These are phyloP conservation scores for Neurospora tetrasperma DNA, from an alignment of 495 filamentous ascomycete species.

Conservation along the genomic window DNA sequence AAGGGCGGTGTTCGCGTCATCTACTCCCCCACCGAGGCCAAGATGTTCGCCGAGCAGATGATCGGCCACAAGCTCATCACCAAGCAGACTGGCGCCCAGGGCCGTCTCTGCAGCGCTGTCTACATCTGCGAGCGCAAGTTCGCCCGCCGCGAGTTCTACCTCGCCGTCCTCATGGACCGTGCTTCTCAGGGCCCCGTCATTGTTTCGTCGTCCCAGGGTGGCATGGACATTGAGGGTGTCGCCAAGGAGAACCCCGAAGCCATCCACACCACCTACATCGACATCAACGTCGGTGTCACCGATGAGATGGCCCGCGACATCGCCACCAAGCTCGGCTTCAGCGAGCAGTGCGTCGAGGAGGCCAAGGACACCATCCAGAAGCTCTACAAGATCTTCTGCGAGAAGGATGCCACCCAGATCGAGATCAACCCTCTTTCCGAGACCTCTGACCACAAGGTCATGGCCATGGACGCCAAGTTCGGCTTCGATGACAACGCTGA, in stretches of 20 bases:
- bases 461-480: constrained; percentile 98
- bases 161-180: constrained; percentile 96
- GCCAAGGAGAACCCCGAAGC: constrained; percentile 96
- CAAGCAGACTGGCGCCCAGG: constrained; percentile 91
- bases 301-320: constrained; percentile 88
- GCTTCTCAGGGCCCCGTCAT: constrained; percentile 86
- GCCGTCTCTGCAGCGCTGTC: constrained; percentile 88
- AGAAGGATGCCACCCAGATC: constrained; percentile 96
- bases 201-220: constrained; percentile 93
- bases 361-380: constrained; percentile 95
- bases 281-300: constrained; percentile 92
- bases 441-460: constrained; percentile 92
- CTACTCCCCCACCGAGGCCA: constrained; percentile 78
- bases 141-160: constrained; percentile 96
- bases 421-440: constrained; percentile 98
- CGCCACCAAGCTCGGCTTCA: constrained; percentile 88
- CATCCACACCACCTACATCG: constrained; percentile 83
- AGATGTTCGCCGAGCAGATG: constrained; percentile 98
- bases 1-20: constrained; percentile 98
- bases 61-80: constrained; percentile 99
- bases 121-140: constrained; percentile 99
- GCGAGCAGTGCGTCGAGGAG: constrained; percentile 88
- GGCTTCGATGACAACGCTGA: constrained; percentile 98
- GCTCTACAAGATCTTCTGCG: constrained; percentile 95
- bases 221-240: constrained; percentile 97